phyloP scores from a whole-genome alignment of 2,329 filamentous ascomycete genomes.

The Penicillium janthinellum region DNA sequence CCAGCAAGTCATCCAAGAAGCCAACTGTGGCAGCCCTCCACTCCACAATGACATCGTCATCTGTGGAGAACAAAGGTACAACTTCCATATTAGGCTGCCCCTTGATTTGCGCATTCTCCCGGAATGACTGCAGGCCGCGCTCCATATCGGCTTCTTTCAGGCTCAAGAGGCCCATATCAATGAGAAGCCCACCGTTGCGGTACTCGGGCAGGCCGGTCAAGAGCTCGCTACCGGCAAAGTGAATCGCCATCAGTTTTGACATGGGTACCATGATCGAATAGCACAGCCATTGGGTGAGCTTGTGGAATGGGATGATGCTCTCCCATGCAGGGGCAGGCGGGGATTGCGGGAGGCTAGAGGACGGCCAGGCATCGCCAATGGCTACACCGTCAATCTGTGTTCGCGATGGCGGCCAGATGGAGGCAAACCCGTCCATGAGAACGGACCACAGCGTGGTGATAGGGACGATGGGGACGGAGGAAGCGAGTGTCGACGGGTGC shows the following conservation, averaged over 20 bases:
- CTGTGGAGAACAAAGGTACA: slow-evolving; percentile 70
- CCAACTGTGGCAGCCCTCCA: slow-evolving; percentile 77
- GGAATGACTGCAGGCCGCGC: slow-evolving; percentile 70
- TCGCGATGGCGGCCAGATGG: slow-evolving; percentile 86
- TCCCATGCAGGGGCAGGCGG: slow-evolving; percentile 72
- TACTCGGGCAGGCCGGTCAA: slow-evolving; percentile 90
- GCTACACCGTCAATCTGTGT: slow-evolving; percentile 84
- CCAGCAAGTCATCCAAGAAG: slow-evolving; percentile 70
- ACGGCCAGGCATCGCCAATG: slow-evolving; percentile 93
- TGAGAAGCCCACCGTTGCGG: slow-evolving; percentile 84
- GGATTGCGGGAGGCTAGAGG: slow-evolving; percentile 72
- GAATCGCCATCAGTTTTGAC: slow-evolving; percentile 75
- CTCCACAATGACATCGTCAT: slow-evolving; percentile 78
- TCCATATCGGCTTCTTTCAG: slow-evolving; percentile 71
- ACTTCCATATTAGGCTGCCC: slow-evolving; percentile 73
- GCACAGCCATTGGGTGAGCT: slow-evolving; percentile 90
- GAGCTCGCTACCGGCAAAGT: slow-evolving; percentile 78
- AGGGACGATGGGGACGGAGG: slow-evolving; percentile 82
- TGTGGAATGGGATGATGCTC: slow-evolving; percentile 87
- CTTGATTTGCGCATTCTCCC: slow-evolving; percentile 69
- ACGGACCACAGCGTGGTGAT: slow-evolving; percentile 88
- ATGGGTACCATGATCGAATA: slow-evolving; percentile 94
- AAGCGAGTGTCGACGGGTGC: slow-evolving; percentile 85
- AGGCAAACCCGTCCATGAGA: slow-evolving; percentile 80
- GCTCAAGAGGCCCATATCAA: slow-evolving; percentile 78